A percentile compares a stretch with the other conserved stretches of the same genome.
phyloP scores from a whole-genome alignment of 768 basidiomycete genomes.

The Auricularia heimuer region DNA sequence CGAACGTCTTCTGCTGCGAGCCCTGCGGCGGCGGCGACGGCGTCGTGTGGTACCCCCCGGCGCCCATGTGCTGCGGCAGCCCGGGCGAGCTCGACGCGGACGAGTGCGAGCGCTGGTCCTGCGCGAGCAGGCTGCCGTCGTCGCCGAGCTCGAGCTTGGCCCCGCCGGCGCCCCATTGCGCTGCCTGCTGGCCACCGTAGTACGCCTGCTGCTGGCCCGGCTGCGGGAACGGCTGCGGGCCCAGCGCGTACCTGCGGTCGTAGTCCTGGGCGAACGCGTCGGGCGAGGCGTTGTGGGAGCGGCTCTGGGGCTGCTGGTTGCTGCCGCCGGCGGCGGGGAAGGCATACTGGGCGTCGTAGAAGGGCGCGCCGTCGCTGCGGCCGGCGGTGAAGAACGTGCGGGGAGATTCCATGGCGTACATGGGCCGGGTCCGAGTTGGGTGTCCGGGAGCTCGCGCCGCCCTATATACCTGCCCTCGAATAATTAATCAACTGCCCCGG shows the following conservation, averaged over 20 bases:
- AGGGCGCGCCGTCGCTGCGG: neutral
- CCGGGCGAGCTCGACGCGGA: neutral
- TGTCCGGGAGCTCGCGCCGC: neutral
- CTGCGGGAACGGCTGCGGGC: neutral
- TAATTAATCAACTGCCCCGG: no score
- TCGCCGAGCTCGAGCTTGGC: neutral
- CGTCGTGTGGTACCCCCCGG: neutral
- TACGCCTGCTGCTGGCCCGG: no score
- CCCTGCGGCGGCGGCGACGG: slow-evolving; percentile 3
- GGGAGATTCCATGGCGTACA: neutral
- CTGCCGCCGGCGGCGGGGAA: neutral
- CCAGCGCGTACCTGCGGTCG: neutral
- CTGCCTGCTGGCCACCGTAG: no score
- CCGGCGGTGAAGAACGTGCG: neutral
- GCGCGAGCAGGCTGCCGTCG: neutral
- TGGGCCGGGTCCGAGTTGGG: neutral
- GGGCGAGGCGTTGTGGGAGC: neutral
- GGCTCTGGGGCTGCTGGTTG: neutral
- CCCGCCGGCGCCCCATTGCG: no score
- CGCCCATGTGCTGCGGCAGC: neutral
- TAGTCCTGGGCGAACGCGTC: neutral
- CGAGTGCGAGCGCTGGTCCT: neutral
- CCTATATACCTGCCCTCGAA: no score
- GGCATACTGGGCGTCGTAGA: neutral
- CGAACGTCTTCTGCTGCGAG: slow-evolving; percentile 49